Base-by-base conservation (phyloP, 176 grass and related monocot genomes). In the Carex myosuroides region DNA sequence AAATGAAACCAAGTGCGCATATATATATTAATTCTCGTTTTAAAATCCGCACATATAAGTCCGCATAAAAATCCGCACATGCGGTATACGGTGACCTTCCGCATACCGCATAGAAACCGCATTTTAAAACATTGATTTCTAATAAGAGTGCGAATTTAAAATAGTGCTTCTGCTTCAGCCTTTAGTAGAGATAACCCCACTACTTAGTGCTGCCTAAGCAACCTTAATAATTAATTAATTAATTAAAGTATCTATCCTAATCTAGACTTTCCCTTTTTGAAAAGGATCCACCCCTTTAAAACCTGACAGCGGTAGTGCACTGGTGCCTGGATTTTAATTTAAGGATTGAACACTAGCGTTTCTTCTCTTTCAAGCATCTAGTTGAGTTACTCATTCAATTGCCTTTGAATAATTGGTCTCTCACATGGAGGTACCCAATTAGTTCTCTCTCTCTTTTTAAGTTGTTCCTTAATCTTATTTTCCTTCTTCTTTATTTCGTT, bases 141-240 rank as follows among this genome's bases (percentile, higher is more conserved):
- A 39, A 39, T 6, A 39, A 39, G 37, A 39, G 3, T 54, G 71
- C 48, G 20, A 75, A 54, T 26, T 78, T 0, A 56, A 78, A 77
- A 78, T 57, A 35, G 24, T 57, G 73, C 13, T 57, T 33, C 73
- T 77, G 50, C 46, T 77, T 29, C 48, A 32, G 55, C n/a, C 48
- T 77, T 67, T 67, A 82, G 48, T 41, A 82, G 20, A 82, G 37
- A 39, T 39, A 39, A 39, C 80, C 80, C 80, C 80, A 83, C 80
- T 82, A 65, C 35, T 83, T 66, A 83, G 81, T 83, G 81, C 62
- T 52, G 39, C 61, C 63, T 83, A 83, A 83, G 81, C 81, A 83
- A 83, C 62, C 81, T 83, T 66, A 81, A 81, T 69, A 75, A 75
- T 71, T 46, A 42, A 64, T 71, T 46, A 42, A 64, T 83, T 83